Evolutionary conservation across 83 land plant genomes (phyloP), one percentile per base, ranked within the genome.

Genomic region (Thuja plicata): DNA sequence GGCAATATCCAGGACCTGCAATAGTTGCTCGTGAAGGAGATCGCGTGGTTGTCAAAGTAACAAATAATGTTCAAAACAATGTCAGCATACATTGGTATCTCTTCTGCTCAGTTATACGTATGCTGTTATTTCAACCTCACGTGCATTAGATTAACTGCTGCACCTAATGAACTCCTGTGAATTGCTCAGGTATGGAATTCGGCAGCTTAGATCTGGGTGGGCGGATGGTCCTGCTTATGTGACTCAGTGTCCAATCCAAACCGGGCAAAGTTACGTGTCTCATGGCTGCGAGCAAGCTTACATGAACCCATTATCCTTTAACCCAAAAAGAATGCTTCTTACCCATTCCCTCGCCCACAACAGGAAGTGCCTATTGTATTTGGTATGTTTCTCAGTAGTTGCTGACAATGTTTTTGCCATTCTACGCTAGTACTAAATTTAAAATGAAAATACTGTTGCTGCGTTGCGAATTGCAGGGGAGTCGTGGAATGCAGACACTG

Each of bases 21-120:
- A 70, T 92, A 17, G 90, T 88, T 54, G 92, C 89, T 19, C 84
- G 91, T 7, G 94, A 93, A 90, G 94, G 94, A 32, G 94, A 93
- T 78, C 87, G 88, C 24, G 87, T 90, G 91, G 62, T 57, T 16
- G 62, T 57, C 21, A 57, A 57, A 16, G 62, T 57, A 19, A 57
- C 62, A 57, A 57, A 93, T 85, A 91, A 91, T 77, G 89, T 91
- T 27, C 17, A 66, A 32, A 19, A 89, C 87, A 93, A 92, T 78
- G 87, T 93, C 52, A 90, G 88, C 71, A 87, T 93, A 43, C 94
- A 93, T 70, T 38, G 41, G 35, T 78, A 37, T 46, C 5, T 21
- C 27, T 60, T 17, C 70, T 4, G 24, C 62, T 5, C 0, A 60
- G 1, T 21, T 24, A 21, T 60, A 21, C 5, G 10, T 48, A 48